phyloP scores from a whole-genome alignment of 495 filamentous ascomycete genomes.

The Penicillium dipodomyicola region DNA sequence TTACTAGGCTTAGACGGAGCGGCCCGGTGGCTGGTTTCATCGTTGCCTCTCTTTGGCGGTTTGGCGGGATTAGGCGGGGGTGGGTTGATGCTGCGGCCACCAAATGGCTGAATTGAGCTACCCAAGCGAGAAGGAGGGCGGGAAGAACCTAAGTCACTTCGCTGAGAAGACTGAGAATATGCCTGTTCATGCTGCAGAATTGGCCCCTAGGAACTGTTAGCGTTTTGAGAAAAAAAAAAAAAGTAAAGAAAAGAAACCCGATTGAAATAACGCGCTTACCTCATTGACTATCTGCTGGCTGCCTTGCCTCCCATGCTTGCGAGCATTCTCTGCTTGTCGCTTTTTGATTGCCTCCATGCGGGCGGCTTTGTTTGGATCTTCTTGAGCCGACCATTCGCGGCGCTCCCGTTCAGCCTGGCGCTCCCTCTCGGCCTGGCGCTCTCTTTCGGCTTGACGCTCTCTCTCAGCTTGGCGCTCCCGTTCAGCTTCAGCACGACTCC shows the following conservation, averaged over 20 bases:
- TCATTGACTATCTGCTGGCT: conserved; percentile 45
- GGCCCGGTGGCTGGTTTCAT: conserved; percentile 48
- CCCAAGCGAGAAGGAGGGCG: conserved; percentile 56
- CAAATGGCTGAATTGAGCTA: conserved; percentile 46
- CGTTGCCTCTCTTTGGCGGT: conserved; percentile 58
- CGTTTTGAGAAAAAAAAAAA: not conserved
- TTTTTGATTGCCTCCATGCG: conserved; percentile 68
- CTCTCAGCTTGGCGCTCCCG: conserved; percentile 40
- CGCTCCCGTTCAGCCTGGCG: conserved; percentile 37
- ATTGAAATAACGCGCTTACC: conserved; percentile 27
- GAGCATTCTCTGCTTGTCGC: conserved; percentile 64
- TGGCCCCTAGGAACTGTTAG: conserved; percentile 23
- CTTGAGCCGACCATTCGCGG: conserved; percentile 45
- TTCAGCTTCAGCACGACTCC: conserved; percentile 47
- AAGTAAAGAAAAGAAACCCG: too few species aligned
- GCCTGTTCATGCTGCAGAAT: conserved; percentile 43
- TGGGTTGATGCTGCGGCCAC: conserved; percentile 43
- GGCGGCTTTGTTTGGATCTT: conserved; percentile 65
- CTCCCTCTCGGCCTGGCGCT: conserved; percentile 26
- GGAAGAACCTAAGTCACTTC: conserved; percentile 48
- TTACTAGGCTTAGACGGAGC: conserved; percentile 43
- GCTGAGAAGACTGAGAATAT: conserved; percentile 35
- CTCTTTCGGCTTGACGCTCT: conserved; percentile 40
- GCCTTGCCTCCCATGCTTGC: conserved; percentile 52
- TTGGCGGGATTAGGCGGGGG: conserved; percentile 63